Evolutionary conservation across 768 basidiomycete genomes (phyloP).

Genomic region (Tremella fuciformis): DNA sequence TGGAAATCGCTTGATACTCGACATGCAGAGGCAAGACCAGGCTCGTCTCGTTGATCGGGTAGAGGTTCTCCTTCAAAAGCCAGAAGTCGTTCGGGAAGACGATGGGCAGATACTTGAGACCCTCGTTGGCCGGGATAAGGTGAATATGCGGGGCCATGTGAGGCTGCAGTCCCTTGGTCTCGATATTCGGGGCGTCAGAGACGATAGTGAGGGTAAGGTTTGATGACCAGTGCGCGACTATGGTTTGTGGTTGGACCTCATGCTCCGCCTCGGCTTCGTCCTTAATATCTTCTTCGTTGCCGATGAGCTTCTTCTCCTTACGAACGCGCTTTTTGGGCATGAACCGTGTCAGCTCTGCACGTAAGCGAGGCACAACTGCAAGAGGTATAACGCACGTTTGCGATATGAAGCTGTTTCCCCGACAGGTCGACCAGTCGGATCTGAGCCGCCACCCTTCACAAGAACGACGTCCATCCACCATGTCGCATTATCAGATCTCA

Average conservation of each 20-base stretch:
- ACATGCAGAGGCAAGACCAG: conserved; percentile 73
- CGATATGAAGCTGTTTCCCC: conserved; percentile 35
- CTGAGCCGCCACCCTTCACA: conserved; percentile 38
- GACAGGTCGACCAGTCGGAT: conserved; percentile 11
- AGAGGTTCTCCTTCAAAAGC: conserved; percentile 72
- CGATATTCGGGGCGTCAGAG: conserved; percentile 64
- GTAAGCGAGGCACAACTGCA: conserved; percentile 8
- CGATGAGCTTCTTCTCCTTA: conserved; percentile 78
- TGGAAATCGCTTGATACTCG: conserved; percentile 75
- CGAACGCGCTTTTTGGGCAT: conserved; percentile 67
- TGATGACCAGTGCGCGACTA: conserved; percentile 78
- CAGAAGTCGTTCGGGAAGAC: conserved; percentile 95
- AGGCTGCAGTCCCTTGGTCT: conserved; percentile 27
- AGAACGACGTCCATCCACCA: conserved; percentile 48
- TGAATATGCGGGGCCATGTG: conserved; percentile 59
- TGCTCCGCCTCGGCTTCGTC: conserved; percentile 29
- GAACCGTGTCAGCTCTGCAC: conserved; percentile 79
- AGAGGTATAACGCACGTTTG: conserved; percentile 39
- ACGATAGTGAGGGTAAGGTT: conserved; percentile 85
- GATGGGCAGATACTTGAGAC: conserved; percentile 69
- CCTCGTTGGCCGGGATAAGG: conserved; percentile 60
- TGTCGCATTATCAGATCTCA: conserved; percentile 38
- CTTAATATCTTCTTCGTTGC: conserved; percentile 51
- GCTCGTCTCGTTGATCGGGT: conserved; percentile 82
- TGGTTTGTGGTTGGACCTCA: conserved; percentile 52